Percentiles rank a stretch among this genome's conserved stretches.
Evolutionary conservation across 495 filamentous ascomycete genomes (phyloP).

Genomic region (Penicillium canariense): DNA sequence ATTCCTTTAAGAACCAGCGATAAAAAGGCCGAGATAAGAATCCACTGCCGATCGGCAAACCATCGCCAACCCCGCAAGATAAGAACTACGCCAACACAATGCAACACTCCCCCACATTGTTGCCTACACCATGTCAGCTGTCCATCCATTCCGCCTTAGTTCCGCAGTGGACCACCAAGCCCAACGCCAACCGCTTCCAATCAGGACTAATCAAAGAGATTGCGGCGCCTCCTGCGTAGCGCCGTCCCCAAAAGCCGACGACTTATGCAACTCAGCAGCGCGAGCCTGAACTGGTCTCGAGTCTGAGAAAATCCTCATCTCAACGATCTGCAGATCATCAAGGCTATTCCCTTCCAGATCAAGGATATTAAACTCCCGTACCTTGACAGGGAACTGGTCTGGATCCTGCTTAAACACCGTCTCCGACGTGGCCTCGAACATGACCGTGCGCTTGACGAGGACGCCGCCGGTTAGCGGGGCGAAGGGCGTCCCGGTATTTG

Average conservation of each 20-base stretch:
- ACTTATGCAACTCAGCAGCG: slow-evolving; percentile 15
- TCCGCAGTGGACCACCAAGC: slow-evolving; percentile 11
- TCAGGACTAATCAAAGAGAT: no score
- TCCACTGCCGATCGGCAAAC: slow-evolving; percentile 16
- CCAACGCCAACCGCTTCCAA: background rate
- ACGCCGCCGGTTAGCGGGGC: slow-evolving; percentile 6
- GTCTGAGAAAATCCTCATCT: slow-evolving; percentile 26
- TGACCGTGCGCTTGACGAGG: slow-evolving; percentile 23
- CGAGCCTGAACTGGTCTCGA: slow-evolving; percentile 20
- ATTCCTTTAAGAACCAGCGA: background rate
- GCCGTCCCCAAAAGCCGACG: slow-evolving; percentile 9
- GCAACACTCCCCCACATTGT: background rate
- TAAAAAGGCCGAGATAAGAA: slow-evolving; percentile 1
- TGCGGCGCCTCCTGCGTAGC: slow-evolving; percentile 1
- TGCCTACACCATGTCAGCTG: background rate
- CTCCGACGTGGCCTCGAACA: slow-evolving; percentile 25
- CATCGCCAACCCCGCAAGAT: slow-evolving; percentile 7
- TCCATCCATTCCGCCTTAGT: slow-evolving; percentile 6
- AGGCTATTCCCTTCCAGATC: slow-evolving; percentile 12
- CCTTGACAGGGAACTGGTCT: slow-evolving; percentile 20
- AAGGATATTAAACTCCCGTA: slow-evolving; percentile 26
- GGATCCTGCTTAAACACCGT: slow-evolving; percentile 24
- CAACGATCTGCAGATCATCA: slow-evolving; percentile 17
- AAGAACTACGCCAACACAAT: background rate
- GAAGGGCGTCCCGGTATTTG: slow-evolving; percentile 13